Evolutionary conservation across 176 grass and related monocot species (phyloP).

Genomic region (Eragrostis curvula): DNA sequence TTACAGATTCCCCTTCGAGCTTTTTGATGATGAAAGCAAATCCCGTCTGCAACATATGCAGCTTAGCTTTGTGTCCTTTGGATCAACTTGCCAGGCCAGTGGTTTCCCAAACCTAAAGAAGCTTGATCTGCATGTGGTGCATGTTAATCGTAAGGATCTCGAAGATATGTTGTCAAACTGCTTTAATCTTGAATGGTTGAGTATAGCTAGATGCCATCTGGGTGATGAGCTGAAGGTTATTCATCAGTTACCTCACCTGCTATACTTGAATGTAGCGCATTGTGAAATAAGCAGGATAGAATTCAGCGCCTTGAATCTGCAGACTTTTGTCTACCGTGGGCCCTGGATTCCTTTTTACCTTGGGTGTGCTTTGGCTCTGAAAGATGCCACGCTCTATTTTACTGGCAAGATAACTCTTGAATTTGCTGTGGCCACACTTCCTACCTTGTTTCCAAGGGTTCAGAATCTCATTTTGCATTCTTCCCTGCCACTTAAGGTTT

Average conservation of each 20-base stretch:
- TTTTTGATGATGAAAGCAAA: not conserved
- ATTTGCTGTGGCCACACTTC: not conserved
- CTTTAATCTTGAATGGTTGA: not conserved
- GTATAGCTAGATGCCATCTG: not conserved
- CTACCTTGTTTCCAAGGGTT: not conserved
- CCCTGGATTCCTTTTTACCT: not conserved
- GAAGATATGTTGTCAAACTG: not conserved
- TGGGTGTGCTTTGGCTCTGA: not conserved
- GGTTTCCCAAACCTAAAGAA: slow-evolving; percentile 1
- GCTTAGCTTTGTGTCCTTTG: not conserved
- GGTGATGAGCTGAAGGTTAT: not conserved
- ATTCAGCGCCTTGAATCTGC: not conserved
- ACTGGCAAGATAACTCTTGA: not conserved
- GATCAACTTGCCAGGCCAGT: no score
- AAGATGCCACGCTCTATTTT: not conserved
- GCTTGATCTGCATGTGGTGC: not conserved
- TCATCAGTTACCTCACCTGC: not conserved
- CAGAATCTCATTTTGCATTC: not conserved
- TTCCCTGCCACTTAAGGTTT: no score
- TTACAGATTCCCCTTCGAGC: not conserved
- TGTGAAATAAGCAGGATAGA: not conserved
- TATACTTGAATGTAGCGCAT: not conserved
- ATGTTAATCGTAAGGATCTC: not conserved
- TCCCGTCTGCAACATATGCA: not conserved
- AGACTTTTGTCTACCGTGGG: not conserved